A percentile compares a stretch with the other conserved stretches of the same genome.
Evolutionary conservation across 768 basidiomycete species (phyloP).

Genomic region (Boletus rufocinnamomeus): DNA sequence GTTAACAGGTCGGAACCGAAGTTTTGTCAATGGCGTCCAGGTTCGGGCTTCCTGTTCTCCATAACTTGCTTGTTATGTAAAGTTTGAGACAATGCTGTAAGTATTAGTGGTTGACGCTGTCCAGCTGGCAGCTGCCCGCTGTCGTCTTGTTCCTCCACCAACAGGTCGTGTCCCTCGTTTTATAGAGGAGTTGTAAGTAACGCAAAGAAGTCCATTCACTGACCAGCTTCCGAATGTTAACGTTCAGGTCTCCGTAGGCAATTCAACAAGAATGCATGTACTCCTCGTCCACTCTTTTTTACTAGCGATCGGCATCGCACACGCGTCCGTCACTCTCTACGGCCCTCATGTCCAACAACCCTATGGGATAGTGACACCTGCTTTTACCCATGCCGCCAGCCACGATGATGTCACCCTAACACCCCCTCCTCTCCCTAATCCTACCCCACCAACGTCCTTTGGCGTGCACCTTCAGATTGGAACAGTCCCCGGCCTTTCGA

Average conservation of each 20-base stretch:
- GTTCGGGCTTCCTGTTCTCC: no score
- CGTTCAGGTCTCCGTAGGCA: not conserved
- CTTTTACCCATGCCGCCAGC: conserved; percentile 49
- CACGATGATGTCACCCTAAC: conserved; percentile 53
- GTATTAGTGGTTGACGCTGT: not conserved
- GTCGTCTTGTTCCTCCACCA: not conserved
- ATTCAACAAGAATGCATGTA: conserved; percentile 19
- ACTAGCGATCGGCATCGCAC: conserved; percentile 9
- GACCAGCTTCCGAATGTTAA: not conserved
- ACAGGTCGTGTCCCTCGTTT: not conserved
- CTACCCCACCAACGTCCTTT: conserved; percentile 44
- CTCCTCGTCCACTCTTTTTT: conserved; percentile 29
- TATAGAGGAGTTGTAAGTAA: conserved; percentile 22
- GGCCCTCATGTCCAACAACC: conserved; percentile 29
- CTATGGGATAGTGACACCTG: conserved; percentile 35
- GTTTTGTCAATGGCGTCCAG: no score
- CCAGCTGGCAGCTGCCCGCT: not conserved
- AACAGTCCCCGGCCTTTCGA: conserved; percentile 38
- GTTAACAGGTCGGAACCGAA: no score
- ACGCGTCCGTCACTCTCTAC: conserved; percentile 21
- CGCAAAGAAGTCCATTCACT: not conserved
- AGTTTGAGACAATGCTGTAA: not conserved
- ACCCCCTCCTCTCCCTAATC: conserved; percentile 52
- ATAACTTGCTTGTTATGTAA: not conserved
- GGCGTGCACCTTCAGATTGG: conserved; percentile 42